Base-by-base conservation (phyloP, 176 grass and related monocot species). In the Aegilops sharonensis region DNA sequence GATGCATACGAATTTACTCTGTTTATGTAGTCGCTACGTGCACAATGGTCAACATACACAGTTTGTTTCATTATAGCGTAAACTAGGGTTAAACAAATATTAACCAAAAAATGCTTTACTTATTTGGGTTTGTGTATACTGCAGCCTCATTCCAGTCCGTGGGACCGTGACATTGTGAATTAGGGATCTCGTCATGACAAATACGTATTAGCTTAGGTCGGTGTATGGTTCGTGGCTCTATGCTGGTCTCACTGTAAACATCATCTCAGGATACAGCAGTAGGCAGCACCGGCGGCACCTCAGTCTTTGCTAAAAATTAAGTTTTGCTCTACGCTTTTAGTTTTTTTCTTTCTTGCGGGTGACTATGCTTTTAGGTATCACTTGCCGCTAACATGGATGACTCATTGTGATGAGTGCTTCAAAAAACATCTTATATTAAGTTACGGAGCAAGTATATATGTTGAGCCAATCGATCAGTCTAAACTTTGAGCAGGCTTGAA, bases 1-100 rank as follows among this genome's bases (percentile, higher is more conserved):
- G 70, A 45, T 73, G 70, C 24, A 68, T 68, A 68, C 9, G 65
- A 68, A 25, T 74, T 74, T 74, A 48, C 70, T 25, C 71, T 48
- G 40, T 48, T 48, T 47, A 74, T 45, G 43, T 27, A 48, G 71
- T 29, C 6, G 11, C 45, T 24, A 74, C 13, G 6, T 47, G 39
- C 70, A 14, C 69, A 72, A 72, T 43, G 65, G 31, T 68, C 25
- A 32, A 15, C 30, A 68, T 17, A 64, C 23, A 24, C 61, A 31
- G 8, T 68, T 68, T 68, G 30, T 68, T 69, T 37, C 7, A 37
- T 37, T 18, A 34, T 69, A 8, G 18, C 11, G 17, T 69, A 69
- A 69, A 69, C 32, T 69, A 20, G 67, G 32, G 34, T 70, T 70
- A 70, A 70, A 37, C 67, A 70, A 70, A 70, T 70, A 34, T 37